Base-by-base conservation (phyloP, 306 rosid species). In the Quercus ilex region DNA sequence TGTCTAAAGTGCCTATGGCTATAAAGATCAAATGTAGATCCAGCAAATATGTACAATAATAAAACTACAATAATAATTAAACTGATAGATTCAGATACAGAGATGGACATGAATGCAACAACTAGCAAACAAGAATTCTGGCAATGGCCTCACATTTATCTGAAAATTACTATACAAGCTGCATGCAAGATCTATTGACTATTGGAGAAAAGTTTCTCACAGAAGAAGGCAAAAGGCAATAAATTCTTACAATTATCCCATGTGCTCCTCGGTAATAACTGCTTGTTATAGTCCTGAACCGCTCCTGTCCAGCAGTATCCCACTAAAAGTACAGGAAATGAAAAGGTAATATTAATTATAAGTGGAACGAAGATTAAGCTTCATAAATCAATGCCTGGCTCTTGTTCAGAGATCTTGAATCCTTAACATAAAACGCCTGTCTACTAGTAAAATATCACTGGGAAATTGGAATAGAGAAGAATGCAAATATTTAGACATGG, bases 281-380 rank as follows among this genome's bases (percentile, higher is more conserved):
- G 90, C 99, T 95, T 74, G 99, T 95, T 83, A 95, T 95, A 25
- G 99, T 95, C 83, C 99, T 87, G 91, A 95, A 95, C 57, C 99
- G 92, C 89, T 95, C 99, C 89, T 95, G 99, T 70, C 99, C 99
- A 55, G 99, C 99, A 12, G 99, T 95, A 68, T 95, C 99, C 99
- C 99, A 95, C 98, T 95, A 63, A 31, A 71, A 38, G 75, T 55
- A 77, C 59, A 82, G 78, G 71, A 82, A 71, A 84, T 41, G 26
- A 19, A 7, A 35, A 71, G 53, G 72, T 52, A 10, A 46, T 5
- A 76, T 68, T 3, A 80, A 78, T 15, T 18, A 17, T 56, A 80
- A 43, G 18, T 35, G 9, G 58, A 56, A 58, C 12, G 3, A 72
- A 31, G 41, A 43, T 28, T 35, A n/a, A 69, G 31, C 31, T 28